phyloP scores from a whole-genome alignment of 2,329 filamentous ascomycete genomes.

The Pseudofabraea citricarpa region DNA sequence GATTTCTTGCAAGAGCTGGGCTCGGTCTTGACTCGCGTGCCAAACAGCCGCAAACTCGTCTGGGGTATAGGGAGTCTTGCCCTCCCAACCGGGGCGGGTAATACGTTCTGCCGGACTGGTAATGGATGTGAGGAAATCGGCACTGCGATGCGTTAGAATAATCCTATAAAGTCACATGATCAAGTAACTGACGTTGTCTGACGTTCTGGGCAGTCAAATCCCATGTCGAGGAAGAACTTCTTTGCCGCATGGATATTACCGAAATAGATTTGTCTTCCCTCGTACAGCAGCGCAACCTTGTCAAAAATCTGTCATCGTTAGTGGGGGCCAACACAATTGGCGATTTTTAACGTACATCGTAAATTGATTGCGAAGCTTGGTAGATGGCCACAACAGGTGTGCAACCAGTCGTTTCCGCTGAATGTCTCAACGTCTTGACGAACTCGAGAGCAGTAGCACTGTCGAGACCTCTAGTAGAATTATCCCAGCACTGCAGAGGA shows the following conservation, averaged over 20 bases:
- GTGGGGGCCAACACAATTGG: not conserved
- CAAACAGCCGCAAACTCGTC: slow-evolving; percentile 51
- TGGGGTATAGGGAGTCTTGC: slow-evolving; percentile 48
- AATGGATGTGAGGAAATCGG: slow-evolving; percentile 75
- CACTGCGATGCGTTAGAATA: too few relatives aligned
- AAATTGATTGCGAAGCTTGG: slow-evolving; percentile 65
- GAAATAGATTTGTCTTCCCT: slow-evolving; percentile 68
- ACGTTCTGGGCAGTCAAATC: slow-evolving; percentile 66
- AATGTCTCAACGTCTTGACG: slow-evolving; percentile 58
- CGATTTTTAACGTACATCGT: slow-evolving; percentile 43
- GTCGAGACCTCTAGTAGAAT: slow-evolving; percentile 69
- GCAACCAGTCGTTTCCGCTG: slow-evolving; percentile 58
- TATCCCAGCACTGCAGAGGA: slow-evolving; percentile 70
- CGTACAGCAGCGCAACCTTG: slow-evolving; percentile 63
- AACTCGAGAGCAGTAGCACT: slow-evolving; percentile 71
- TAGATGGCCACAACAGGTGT: slow-evolving; percentile 67
- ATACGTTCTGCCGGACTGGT: slow-evolving; percentile 56
- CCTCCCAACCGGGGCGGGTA: slow-evolving; percentile 50
- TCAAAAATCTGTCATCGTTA: slow-evolving; percentile 52
- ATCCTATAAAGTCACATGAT: too few relatives aligned
- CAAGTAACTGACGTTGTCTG: too few relatives aligned
- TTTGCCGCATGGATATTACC: slow-evolving; percentile 59
- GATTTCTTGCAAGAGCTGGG: slow-evolving; percentile 41
- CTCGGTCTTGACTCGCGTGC: slow-evolving; percentile 39
- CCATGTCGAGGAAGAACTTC: slow-evolving; percentile 65